Evolutionary conservation across 2,329 filamentous ascomycete species (phyloP).

Genomic region (Neofusicoccum umdonicola): DNA sequence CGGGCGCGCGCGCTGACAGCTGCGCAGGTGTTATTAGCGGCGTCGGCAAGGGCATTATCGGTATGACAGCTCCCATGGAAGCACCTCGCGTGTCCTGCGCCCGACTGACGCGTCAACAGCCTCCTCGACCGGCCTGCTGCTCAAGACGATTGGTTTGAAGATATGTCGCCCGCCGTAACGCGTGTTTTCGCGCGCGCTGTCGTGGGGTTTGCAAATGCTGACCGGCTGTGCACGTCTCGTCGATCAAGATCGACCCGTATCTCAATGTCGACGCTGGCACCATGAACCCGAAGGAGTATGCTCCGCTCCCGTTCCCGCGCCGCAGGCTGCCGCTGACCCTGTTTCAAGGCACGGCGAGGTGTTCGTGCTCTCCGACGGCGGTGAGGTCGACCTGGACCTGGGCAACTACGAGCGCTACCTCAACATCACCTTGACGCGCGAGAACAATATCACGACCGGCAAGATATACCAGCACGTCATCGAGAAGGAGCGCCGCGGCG

Average conservation of each 20-base stretch:
- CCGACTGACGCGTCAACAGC: conserved; percentile 47
- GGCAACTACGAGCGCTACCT: conserved; percentile 81
- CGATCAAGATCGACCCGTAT: conserved; percentile 71
- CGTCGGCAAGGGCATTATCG: conserved; percentile 66
- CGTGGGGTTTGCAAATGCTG: conserved; percentile 5
- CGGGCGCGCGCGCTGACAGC: conserved; percentile 20
- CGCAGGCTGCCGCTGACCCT: not conserved
- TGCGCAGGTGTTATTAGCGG: conserved; percentile 55
- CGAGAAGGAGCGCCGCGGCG: conserved; percentile 65
- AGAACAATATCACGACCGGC: conserved; percentile 96
- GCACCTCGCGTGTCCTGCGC: conserved; percentile 3
- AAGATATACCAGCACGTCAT: conserved; percentile 94
- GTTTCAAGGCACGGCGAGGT: conserved; percentile 70
- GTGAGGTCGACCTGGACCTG: conserved; percentile 72
- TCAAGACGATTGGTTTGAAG: conserved; percentile 78
- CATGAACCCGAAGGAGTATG: conserved; percentile 65
- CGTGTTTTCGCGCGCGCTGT: not conserved
- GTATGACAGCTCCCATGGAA: conserved; percentile 40
- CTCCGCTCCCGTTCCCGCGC: conserved; percentile 14
- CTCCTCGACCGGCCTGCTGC: conserved; percentile 69
- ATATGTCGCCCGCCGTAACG: conserved; percentile 50
- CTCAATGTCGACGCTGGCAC: conserved; percentile 74
- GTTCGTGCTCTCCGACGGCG: conserved; percentile 82
- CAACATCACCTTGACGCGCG: conserved; percentile 73
- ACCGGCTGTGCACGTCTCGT: conserved; percentile 52